Conservation (phyloP, 768 basidiomycete species). For the Leccinum obscurum region DNA sequence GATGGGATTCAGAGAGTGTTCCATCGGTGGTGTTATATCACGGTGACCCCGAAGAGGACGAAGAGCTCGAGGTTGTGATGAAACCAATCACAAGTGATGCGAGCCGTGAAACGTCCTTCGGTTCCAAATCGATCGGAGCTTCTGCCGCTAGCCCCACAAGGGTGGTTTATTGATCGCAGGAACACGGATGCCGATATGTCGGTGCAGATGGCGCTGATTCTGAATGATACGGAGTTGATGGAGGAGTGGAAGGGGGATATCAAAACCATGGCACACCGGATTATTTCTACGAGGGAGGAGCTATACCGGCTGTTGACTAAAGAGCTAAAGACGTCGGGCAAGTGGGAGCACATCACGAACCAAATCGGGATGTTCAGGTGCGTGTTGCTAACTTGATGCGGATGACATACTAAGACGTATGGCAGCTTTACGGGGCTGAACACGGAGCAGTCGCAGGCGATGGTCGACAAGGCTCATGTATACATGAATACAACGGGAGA, state of each 20-base stretch:
- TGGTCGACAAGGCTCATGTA: constrained; percentile 74
- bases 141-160: constrained; percentile 32
- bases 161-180: constrained; percentile 24
- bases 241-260: constrained; percentile 91
- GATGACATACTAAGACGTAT: constrained; percentile 7
- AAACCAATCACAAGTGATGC: constrained; percentile 8
- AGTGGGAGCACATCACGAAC: constrained; percentile 92
- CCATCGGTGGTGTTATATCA: constrained; percentile 84
- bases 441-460: constrained; percentile 58
- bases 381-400: constrained; percentile 16
- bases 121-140: constrained; percentile 21
- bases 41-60: constrained; percentile 54
- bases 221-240: constrained; percentile 74
- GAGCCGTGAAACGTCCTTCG: constrained; percentile 30
- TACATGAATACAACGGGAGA: constrained; percentile 87
- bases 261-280: constrained; percentile 70
- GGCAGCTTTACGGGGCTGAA: constrained; percentile 85
- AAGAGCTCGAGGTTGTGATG: constrained; percentile 31
- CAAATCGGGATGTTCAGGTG: constrained; percentile 99
- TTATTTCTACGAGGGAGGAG: constrained; percentile 87
- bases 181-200: constrained; percentile 1
- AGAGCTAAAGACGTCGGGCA: constrained; percentile 83
- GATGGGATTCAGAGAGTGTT: constrained; percentile 94
- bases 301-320: constrained; percentile 67
- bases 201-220: constrained; percentile 70